Evolutionary conservation across 1,284 basidiomycete species (phyloP).

Genomic region (Caloboletus firmus): DNA sequence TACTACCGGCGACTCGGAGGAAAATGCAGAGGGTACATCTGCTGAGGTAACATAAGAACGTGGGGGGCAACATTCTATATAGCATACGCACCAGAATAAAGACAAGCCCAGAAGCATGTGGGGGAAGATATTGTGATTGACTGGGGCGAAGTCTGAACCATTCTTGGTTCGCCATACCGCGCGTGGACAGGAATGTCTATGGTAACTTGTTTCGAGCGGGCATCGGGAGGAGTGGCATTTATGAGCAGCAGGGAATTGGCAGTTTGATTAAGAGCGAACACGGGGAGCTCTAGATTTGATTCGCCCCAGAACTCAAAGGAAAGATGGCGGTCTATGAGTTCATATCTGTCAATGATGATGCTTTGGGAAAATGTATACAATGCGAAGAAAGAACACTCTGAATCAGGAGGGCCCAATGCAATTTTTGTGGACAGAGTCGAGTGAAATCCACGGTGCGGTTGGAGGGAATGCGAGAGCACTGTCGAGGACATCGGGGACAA

Average conservation of each 20-base stretch:
- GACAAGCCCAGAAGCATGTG: slow-evolving; percentile 33
- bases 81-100: slow-evolving; percentile 20
- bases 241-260: slow-evolving; percentile 25
- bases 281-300: slow-evolving; percentile 35
- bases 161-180: slow-evolving; percentile 29
- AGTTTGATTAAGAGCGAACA: slow-evolving; percentile 30
- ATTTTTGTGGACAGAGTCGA: slow-evolving; percentile 32
- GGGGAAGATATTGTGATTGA: slow-evolving; percentile 26
- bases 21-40: slow-evolving; percentile 3
- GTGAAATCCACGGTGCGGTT: slow-evolving; percentile 31
- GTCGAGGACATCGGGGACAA: slow-evolving; percentile 16
- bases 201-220: slow-evolving; percentile 2
- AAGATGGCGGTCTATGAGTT: slow-evolving; percentile 28
- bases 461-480: slow-evolving; percentile 23
- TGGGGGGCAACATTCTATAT: background rate
- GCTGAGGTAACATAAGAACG: slow-evolving; percentile 13
- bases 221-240: slow-evolving; percentile 11
- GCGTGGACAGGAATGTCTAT: slow-evolving; percentile 33
- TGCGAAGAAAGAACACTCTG: slow-evolving; percentile 27
- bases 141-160: slow-evolving; percentile 1
- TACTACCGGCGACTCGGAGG: slow-evolving; percentile 14
- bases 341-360: slow-evolving; percentile 34
- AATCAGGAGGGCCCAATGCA: slow-evolving; percentile 7
- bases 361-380: slow-evolving; percentile 29
- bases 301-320: slow-evolving; percentile 35